These are phyloP conservation scores for Wolfiporia cocos DNA, from an alignment of 1,284 basidiomycete species.

Conservation along the genomic window DNA sequence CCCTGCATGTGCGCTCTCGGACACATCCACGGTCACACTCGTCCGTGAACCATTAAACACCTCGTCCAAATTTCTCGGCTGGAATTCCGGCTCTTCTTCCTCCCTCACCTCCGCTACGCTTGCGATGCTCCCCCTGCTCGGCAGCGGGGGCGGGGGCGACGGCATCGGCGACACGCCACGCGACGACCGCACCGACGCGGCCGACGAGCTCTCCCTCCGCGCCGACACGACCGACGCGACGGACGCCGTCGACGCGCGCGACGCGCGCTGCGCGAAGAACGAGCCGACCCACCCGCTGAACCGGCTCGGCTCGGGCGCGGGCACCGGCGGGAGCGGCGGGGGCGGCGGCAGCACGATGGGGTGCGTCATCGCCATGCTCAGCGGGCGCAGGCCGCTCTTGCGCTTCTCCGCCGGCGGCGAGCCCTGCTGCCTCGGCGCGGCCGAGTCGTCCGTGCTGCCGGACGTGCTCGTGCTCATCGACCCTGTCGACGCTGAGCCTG, in stretches of 20 bases:
- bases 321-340: conserved; percentile 18
- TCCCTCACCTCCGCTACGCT: conserved; percentile 6
- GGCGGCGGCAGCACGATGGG: conserved; percentile 24
- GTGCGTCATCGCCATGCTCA: conserved; percentile 25
- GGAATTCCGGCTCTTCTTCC: conserved; percentile 13
- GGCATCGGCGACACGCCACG: conserved; percentile 3
- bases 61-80: conserved; percentile 17
- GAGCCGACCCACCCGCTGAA: conserved; percentile 10
- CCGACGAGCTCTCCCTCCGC: conserved; percentile 3
- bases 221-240: conserved; percentile 3
- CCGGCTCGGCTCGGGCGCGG: conserved; percentile 27
- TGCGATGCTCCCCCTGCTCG: neutral
- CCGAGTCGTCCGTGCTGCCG: conserved; percentile 36
- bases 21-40: too few relatives aligned
- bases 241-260: conserved; percentile 23
- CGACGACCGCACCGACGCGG: conserved; percentile 1
- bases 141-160: conserved; percentile 1
- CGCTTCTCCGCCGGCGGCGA: conserved; percentile 10
- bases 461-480: conserved; percentile 23
- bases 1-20: too few relatives aligned
- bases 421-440: conserved; percentile 7
- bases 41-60: too few relatives aligned
- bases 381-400: conserved; percentile 20
- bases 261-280: conserved; percentile 40
- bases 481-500: conserved; percentile 11